These are phyloP conservation scores for Smallanthus sonchifolius DNA, from an alignment of 129 eudicot species.

Conservation along the genomic window DNA sequence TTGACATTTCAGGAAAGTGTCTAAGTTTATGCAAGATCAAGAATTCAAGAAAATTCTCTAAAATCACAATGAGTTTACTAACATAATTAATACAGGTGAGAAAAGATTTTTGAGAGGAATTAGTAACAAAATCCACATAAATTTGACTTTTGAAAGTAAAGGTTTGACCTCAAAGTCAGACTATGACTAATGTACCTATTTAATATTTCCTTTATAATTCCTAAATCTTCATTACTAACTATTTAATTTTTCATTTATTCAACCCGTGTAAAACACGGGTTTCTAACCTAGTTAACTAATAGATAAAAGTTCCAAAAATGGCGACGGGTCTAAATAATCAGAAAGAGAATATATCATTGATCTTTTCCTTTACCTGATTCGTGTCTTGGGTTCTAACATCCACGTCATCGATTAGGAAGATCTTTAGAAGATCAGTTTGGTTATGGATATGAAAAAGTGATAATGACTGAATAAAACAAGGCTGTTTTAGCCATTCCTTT, in stretches of 20 bases:
- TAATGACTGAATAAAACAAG: slow-evolving; percentile 86
- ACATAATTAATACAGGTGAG: not conserved
- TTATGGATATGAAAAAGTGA: slow-evolving; percentile 73
- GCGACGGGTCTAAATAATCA: too few relatives aligned
- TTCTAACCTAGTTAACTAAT: too few relatives aligned
- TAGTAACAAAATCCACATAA: not conserved
- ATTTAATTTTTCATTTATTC: too few relatives aligned
- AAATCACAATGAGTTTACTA: not conserved
- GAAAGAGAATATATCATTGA: not conserved
- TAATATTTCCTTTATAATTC: too few relatives aligned
- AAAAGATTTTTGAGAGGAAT: not conserved
- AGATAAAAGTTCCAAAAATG: too few relatives aligned
- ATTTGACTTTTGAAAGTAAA: slow-evolving; percentile 1
- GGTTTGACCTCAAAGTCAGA: slow-evolving; percentile 17
- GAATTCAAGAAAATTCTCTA: not conserved
- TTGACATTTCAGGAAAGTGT: not conserved
- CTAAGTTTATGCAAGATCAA: not conserved
- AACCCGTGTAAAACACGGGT: too few relatives aligned
- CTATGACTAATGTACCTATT: slow-evolving; percentile 52
- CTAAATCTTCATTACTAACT: slow-evolving; percentile 43
- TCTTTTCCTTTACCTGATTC: slow-evolving; percentile 57
- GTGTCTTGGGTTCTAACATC: slow-evolving; percentile 68
- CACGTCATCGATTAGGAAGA: slow-evolving; percentile 67
- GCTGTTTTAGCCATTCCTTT: slow-evolving; percentile 78
- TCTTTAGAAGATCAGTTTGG: slow-evolving; percentile 78